Conservation (phyloP, 345 rosid species). For the Boechera retrofracta region DNA sequence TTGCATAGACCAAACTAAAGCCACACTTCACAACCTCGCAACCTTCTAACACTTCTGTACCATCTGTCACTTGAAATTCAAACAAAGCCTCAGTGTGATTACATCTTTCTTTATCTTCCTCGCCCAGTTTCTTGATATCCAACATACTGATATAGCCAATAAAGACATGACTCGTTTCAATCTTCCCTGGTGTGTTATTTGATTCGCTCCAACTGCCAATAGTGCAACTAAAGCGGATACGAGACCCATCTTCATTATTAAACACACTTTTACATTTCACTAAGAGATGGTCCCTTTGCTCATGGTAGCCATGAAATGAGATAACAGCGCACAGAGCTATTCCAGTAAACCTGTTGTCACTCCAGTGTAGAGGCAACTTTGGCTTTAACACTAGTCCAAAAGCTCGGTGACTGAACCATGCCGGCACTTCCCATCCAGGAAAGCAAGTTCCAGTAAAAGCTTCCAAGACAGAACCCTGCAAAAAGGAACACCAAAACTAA, state of each 20-base stretch:
- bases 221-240: neutral
- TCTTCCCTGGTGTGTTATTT: neutral
- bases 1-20: neutral
- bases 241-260: neutral
- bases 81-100: neutral
- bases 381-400: neutral
- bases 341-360: neutral
- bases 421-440: slow-evolving; percentile 21
- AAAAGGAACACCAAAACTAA: neutral
- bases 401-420: neutral
- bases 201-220: neutral
- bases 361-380: neutral
- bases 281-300: neutral
- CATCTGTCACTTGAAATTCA: slow-evolving; percentile 9
- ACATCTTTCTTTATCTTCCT: neutral
- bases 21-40: slow-evolving; percentile 2
- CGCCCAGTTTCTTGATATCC: neutral
- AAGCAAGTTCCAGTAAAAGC: slow-evolving; percentile 6
- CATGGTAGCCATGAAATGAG: neutral
- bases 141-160: neutral
- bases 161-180: neutral
- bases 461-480: neutral
- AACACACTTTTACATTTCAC: neutral
- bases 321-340: slow-evolving; percentile 14
- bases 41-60: neutral